Evolutionary conservation across 2,329 filamentous ascomycete species (phyloP).

Genomic region (Talaromyces sp.): DNA sequence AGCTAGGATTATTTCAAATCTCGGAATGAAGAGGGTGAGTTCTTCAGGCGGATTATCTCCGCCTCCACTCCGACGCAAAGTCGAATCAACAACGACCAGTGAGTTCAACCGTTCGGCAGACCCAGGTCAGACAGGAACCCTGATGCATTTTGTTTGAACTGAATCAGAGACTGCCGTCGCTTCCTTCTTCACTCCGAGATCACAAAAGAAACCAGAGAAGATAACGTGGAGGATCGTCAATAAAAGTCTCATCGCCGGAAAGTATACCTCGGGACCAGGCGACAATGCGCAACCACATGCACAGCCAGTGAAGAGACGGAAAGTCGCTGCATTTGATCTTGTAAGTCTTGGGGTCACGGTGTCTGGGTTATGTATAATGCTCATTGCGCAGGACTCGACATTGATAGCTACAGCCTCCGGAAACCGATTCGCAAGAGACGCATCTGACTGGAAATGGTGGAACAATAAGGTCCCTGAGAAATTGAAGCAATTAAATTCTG

Average conservation of each 20-base stretch:
- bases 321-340: constrained; percentile 48
- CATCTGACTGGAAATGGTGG: constrained; percentile 95
- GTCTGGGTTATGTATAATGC: neutral
- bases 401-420: constrained; percentile 76
- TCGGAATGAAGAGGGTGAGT: constrained; percentile 33
- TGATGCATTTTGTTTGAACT: neutral
- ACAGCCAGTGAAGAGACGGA: constrained; percentile 23
- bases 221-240: constrained; percentile 66
- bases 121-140: neutral
- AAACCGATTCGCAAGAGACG: constrained; percentile 68
- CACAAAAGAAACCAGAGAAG: constrained; percentile 75
- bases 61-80: constrained; percentile 54
- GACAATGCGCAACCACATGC: constrained; percentile 17
- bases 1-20: constrained; percentile 17
- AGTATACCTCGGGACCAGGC: constrained; percentile 46
- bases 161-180: constrained; percentile 57
- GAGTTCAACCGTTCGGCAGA: constrained; percentile 18
- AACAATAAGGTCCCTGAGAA: constrained; percentile 63
- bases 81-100: constrained; percentile 55
- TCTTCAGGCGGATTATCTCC: constrained; percentile 51
- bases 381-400: constrained; percentile 71
- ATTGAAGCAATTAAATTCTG: constrained; percentile 64
- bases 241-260: constrained; percentile 71
- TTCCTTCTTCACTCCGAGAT: constrained; percentile 83
- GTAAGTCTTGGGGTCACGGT: constrained; percentile 26